These are phyloP conservation scores for Sporobolomyces roseus DNA, from an alignment of 768 basidiomycete genomes.

Conservation along the genomic window DNA sequence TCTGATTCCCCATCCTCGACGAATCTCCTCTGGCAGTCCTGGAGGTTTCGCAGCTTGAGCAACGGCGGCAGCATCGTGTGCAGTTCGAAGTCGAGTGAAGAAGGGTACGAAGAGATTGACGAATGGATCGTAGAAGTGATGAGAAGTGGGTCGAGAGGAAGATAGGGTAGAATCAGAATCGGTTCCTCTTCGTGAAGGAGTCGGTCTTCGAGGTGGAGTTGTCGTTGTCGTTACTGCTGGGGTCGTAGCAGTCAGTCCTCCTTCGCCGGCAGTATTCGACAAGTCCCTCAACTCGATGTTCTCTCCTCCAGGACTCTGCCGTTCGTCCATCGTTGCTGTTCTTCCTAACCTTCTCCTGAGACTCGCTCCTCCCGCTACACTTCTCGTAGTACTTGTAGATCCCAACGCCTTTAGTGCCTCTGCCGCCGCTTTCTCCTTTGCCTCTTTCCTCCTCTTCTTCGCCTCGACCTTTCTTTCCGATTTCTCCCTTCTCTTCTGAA, in stretches of 20 bases:
- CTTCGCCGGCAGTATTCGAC: not conserved
- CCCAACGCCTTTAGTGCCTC: not conserved
- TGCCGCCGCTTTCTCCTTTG: slow-evolving; percentile 7
- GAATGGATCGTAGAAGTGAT: slow-evolving; percentile 30
- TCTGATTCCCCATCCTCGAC: slow-evolving; percentile 32
- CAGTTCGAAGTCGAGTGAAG: slow-evolving; percentile 25
- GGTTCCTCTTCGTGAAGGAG: not conserved
- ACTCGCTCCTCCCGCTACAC: not conserved
- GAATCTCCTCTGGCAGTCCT: slow-evolving; percentile 34
- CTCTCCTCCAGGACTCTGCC: slow-evolving; percentile 4
- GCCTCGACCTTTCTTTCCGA: slow-evolving; percentile 22
- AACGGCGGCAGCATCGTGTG: slow-evolving; percentile 30
- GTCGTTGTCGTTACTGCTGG: not conserved
- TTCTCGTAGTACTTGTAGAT: not conserved
- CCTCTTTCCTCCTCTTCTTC: slow-evolving; percentile 22
- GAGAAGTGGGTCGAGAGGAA: not conserved
- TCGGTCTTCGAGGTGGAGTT: not conserved
- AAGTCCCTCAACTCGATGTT: slow-evolving; percentile 34
- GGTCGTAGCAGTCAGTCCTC: not conserved
- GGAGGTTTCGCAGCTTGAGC: slow-evolving; percentile 30
- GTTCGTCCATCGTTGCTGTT: not conserved
- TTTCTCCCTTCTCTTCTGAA: slow-evolving; percentile 35
- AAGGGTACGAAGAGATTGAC: slow-evolving; percentile 22
- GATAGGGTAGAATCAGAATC: slow-evolving; percentile 2
- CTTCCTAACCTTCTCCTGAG: slow-evolving; percentile 14